Base-by-base conservation (phyloP, 345 rosid genomes). In the Hirschfeldia incana region DNA sequence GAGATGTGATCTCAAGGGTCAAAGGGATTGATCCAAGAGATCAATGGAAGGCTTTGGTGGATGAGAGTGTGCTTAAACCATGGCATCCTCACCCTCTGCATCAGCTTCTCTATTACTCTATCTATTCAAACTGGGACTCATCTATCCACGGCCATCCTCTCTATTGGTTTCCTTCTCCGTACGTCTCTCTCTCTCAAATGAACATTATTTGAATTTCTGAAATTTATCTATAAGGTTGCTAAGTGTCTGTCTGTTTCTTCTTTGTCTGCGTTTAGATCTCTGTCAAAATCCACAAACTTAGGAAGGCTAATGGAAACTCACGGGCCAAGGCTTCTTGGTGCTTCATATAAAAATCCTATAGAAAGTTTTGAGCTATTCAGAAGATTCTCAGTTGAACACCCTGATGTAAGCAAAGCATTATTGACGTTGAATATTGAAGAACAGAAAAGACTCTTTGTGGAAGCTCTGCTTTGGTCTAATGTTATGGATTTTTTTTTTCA, bases 101-200 rank as follows among this genome's bases (percentile, higher is more conserved):
- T 67, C 97, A 91, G 61, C 88, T 90, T 65, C 46, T 94, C 10
- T 94, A 87, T 79, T 85, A 91, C 85, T 81, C 89, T 73, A 87
- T 87, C 13, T 94, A 92, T 76, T 80, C 85, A 2, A 59, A 78
- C 10, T 92, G 97, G 98, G 95, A 94, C 73, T 69, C 82, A 37
- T 85, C 92, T 65, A 3, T 37, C 69, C 73, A 80, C 28, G 97
- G 97, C 6, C 97, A 90, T 71, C 91, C 97, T 81, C 94, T 78
- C 79, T 94, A 89, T 71, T 91, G 94, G 90, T 92, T 94, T 82
- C 98, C 98, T 84, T 86, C 92, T 71, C 75, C 65, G 98, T 94
- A 85, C 58, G 60, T 60, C 39, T 33, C 74, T 65, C 69, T n/a
- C 67, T 61, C 29, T 78, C 44, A 32, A 32, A 33, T 30, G 15